These are phyloP conservation scores for Phyllosticta capitalensis DNA, from an alignment of 2,329 filamentous ascomycete species.

Conservation along the genomic window DNA sequence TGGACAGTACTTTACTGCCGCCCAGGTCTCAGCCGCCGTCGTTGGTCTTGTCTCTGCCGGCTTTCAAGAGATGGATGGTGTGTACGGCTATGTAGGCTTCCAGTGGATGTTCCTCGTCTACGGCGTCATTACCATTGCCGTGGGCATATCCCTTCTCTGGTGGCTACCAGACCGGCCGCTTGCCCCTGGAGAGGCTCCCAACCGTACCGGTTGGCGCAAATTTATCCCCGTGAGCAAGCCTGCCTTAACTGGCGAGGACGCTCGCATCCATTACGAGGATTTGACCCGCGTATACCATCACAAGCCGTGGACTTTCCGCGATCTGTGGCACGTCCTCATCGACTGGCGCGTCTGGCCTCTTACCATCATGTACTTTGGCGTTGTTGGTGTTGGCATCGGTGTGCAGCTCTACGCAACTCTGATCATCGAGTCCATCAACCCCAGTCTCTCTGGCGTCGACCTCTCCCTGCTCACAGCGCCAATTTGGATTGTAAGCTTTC, in stretches of 20 bases:
- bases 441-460: slow-evolving; percentile 60
- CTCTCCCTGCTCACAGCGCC: slow-evolving; percentile 79
- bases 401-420: slow-evolving; percentile 81
- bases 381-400: slow-evolving; percentile 85
- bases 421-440: slow-evolving; percentile 73
- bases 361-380: slow-evolving; percentile 86
- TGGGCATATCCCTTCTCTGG: slow-evolving; percentile 70
- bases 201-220: slow-evolving; percentile 43
- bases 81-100: slow-evolving; percentile 66
- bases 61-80: slow-evolving; percentile 83
- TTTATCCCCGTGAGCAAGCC: slow-evolving; percentile 63
- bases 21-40: slow-evolving; percentile 80
- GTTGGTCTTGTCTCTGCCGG: slow-evolving; percentile 84
- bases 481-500: slow-evolving; percentile 70
- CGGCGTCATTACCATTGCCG: slow-evolving; percentile 61
- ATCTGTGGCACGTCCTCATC: slow-evolving; percentile 60
- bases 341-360: slow-evolving; percentile 88
- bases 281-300: slow-evolving; percentile 71
- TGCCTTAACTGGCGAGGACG: slow-evolving; percentile 67
- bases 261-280: slow-evolving; percentile 72
- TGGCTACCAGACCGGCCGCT: slow-evolving; percentile 82
- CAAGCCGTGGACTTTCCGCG: slow-evolving; percentile 60
- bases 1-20: slow-evolving; percentile 79
- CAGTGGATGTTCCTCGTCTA: slow-evolving; percentile 92
- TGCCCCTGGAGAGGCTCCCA: slow-evolving; percentile 52